Evolutionary conservation across 1,284 basidiomycete species (phyloP), one percentile per base, ranked within the genome.

Genomic region (Ustilago tritici): DNA sequence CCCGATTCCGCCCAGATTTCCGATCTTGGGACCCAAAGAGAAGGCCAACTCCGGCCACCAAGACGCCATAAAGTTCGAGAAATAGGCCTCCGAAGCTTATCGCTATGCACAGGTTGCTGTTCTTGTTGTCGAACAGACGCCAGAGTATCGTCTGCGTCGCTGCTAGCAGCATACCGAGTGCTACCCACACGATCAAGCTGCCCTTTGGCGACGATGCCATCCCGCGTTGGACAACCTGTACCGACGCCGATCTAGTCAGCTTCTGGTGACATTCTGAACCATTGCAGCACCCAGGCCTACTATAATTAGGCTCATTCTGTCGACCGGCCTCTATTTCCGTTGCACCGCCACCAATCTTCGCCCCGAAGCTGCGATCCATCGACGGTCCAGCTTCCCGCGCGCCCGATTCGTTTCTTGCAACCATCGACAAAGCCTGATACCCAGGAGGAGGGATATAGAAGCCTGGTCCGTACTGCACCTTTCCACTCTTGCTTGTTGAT

Each of bases 361-460:
- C 14, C 11, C 40, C 5, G 9, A 9, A n/a, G 23, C 31, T 35
- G 8, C 19, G 3, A 10, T 17, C 19, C n/a, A 2, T 55, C 34
- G 40, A 35, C 4, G 8, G 14, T 11, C 43, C 58, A 14, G n/a
- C 50, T n/a, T 17, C 38, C 19, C 2, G 14, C 17, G 17, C 38
- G 14, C 8, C 32, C 54, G 17, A 23, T 28, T 31, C 11, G 31
- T 19, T 35, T 7, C 11, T 28, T 2, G 4, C 56, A 31, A n/a
- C 43, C 19, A 61, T 35, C 50, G 61, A 40, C 0, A 38, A 46
- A 1, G 54, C 46, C 28, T 46, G n/a, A 53, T 70, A 70, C 8
- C 72, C 72, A 1, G 67, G 67, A 1, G 72, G 72, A 1, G 72
- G 67, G 10, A 70, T 63, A n/a, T 75, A 75, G 46, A 74, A 74